Conservation (phyloP, 305 asterid genomes). For the Caryopteris hybrid region DNA sequence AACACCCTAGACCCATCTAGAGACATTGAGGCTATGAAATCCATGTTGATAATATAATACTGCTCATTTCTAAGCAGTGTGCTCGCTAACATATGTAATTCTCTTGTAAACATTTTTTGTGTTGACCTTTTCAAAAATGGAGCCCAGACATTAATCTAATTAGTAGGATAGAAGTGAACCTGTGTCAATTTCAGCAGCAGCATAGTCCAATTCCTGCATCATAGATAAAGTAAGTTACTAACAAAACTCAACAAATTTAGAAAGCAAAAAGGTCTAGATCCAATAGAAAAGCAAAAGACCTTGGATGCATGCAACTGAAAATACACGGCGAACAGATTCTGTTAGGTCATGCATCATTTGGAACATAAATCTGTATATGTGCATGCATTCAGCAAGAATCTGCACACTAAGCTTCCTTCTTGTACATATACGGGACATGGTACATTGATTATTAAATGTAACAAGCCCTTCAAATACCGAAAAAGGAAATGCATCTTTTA, state of each 20-base stretch:
- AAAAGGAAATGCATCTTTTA: background rate
- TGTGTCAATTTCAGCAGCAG: constrained; percentile 61
- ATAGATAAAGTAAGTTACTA: background rate
- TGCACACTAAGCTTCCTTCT: background rate
- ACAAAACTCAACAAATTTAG: background rate
- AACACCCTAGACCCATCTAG: background rate
- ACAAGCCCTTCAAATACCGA: background rate
- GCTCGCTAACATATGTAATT: background rate
- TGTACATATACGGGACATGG: background rate
- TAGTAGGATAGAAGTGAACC: constrained; percentile 39
- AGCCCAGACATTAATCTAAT: background rate
- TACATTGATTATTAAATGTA: background rate
- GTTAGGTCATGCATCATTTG: background rate
- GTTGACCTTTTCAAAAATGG: background rate
- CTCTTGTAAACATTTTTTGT: background rate
- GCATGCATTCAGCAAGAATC: background rate
- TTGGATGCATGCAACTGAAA: constrained; percentile 7
- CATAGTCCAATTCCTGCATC: constrained; percentile 39
- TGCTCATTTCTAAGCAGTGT: background rate
- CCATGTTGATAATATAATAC: background rate
- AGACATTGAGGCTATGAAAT: background rate
- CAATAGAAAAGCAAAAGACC: background rate
- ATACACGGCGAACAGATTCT: background rate
- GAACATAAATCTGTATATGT: background rate
- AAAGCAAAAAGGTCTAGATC: background rate